These are phyloP conservation scores for Ormosia semicastrata DNA, from an alignment of 306 rosid species.

Conservation along the genomic window DNA sequence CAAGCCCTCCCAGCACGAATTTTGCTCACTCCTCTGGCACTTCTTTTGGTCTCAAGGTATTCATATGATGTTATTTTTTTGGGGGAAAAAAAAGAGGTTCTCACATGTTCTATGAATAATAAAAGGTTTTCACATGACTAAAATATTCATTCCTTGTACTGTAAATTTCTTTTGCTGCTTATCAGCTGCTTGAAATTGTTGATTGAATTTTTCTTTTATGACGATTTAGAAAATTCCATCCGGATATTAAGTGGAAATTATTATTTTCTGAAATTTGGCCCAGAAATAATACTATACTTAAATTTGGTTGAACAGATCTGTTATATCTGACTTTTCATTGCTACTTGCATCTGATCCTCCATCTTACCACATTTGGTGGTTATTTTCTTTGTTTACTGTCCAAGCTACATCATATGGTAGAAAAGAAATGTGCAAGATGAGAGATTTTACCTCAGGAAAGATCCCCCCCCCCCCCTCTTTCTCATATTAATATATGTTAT, in stretches of 20 bases:
- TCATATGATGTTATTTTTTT: neutral
- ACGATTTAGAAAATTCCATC: neutral
- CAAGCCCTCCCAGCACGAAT: constrained; percentile 54
- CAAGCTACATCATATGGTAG: constrained; percentile 9
- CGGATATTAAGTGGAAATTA: neutral
- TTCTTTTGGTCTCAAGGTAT: constrained; percentile 84
- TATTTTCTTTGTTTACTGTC: neutral
- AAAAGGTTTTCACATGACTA: constrained; percentile 3
- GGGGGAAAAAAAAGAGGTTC: neutral
- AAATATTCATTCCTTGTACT: neutral
- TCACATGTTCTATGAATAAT: neutral
- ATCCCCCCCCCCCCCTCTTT: neutral
- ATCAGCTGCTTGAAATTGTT: neutral
- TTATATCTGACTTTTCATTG: neutral
- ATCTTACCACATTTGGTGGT: neutral
- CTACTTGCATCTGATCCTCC: constrained; percentile 1
- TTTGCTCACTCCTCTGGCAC: constrained; percentile 54
- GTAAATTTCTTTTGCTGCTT: constrained; percentile 2
- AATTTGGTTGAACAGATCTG: neutral
- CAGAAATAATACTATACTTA: neutral
- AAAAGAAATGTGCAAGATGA: neutral
- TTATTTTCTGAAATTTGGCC: neutral
- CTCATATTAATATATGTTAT: neutral
- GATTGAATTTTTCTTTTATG: neutral
- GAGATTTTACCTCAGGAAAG: constrained; percentile 1